These are phyloP conservation scores for Letharia columbiana DNA, from an alignment of 495 filamentous ascomycete genomes.

Conservation along the genomic window DNA sequence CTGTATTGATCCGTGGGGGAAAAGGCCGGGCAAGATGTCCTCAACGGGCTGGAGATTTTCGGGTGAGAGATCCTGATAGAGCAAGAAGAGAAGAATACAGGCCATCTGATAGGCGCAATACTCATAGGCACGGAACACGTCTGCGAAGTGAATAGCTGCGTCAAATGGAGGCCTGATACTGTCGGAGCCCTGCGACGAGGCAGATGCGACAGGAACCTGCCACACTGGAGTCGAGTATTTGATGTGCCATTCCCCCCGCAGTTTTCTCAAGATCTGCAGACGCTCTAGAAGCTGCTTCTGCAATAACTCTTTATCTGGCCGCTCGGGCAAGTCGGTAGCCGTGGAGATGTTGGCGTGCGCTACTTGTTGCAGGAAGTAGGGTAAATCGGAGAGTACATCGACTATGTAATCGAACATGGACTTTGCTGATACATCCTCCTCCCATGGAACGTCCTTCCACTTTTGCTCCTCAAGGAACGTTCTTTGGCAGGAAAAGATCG, in stretches of 20 bases:
- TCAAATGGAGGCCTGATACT: constrained; percentile 5
- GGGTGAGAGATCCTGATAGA: constrained; percentile 2
- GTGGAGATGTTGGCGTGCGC: background rate
- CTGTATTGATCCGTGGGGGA: background rate
- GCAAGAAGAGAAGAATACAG: constrained; percentile 1
- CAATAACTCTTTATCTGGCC: background rate
- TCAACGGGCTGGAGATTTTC: background rate
- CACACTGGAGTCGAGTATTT: background rate
- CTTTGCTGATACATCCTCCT: constrained; percentile 5
- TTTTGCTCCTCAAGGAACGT: constrained; percentile 12
- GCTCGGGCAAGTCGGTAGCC: background rate
- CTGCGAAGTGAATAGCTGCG: constrained; percentile 1
- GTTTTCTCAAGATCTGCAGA: background rate
- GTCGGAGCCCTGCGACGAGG: background rate
- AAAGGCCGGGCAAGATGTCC: background rate
- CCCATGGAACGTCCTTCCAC: constrained; percentile 15
- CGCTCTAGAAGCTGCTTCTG: constrained; percentile 3
- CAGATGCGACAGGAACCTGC: background rate
- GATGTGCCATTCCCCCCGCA: constrained; percentile 1
- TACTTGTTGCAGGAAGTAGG: background rate
- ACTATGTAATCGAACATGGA: constrained; percentile 1
- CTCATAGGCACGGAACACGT: constrained; percentile 3
- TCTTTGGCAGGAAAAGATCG: constrained; percentile 6
- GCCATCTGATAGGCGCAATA: background rate
- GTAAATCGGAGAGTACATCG: constrained; percentile 11